Percentiles rank a stretch among this genome's conserved stretches.
Conservation (phyloP, 2,329 filamentous ascomycete genomes). For the Xylariaceae sp. region DNA sequence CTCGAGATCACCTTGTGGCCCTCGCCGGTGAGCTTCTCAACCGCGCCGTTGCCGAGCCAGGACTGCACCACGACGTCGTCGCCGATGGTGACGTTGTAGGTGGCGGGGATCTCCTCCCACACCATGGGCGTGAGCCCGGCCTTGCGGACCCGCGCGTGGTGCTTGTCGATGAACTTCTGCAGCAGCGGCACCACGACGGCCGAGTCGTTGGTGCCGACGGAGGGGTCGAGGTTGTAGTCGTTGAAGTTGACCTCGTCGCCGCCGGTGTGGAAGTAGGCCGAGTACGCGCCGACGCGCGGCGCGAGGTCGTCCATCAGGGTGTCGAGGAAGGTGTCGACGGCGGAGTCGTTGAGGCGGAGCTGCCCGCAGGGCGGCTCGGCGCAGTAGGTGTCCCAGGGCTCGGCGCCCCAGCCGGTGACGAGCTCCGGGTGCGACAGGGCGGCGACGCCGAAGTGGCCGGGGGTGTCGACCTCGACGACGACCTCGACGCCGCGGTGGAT, state of each 20-base stretch:
- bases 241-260: conserved; percentile 83
- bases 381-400: conserved; percentile 57
- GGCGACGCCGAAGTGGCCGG: conserved; percentile 70
- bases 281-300: conserved; percentile 65
- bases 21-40: conserved; percentile 53
- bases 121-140: conserved; percentile 69
- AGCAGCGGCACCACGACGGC: conserved; percentile 68
- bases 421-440: conserved; percentile 65
- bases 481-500: conserved; percentile 64
- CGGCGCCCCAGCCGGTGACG: conserved; percentile 58
- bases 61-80: conserved; percentile 71
- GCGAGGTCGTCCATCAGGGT: conserved; percentile 71
- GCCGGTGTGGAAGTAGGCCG: conserved; percentile 77
- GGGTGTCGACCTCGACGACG: conserved; percentile 76
- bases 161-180: conserved; percentile 70
- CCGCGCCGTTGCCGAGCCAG: conserved; percentile 64
- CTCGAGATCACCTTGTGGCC: conserved; percentile 72
- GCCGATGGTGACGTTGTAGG: conserved; percentile 72
- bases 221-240: conserved; percentile 69
- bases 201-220: conserved; percentile 61
- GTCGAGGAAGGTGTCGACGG: conserved; percentile 67
- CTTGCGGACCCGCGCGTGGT: conserved; percentile 60
- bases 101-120: conserved; percentile 82
- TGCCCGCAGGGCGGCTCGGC: conserved; percentile 63
- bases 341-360: conserved; percentile 70